Conservation (phyloP, 345 rosid genomes). For the Syzygium jambos region DNA sequence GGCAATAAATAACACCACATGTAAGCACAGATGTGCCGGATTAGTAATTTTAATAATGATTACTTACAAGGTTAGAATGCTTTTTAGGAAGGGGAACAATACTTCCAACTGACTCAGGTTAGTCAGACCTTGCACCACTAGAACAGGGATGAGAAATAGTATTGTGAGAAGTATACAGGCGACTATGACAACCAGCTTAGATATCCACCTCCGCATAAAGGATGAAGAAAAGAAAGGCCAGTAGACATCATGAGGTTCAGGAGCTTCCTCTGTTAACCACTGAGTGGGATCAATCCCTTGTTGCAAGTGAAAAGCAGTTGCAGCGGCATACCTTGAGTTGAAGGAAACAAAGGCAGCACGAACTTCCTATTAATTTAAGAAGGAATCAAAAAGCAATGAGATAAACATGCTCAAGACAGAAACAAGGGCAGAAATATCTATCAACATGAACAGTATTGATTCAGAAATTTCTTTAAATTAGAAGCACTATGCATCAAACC, state of each 20-base stretch:
- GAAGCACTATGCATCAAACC: neutral
- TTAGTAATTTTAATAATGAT: neutral
- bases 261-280: constrained; percentile 87
- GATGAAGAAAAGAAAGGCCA: constrained; percentile 96
- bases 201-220: constrained; percentile 78
- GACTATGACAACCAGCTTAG: constrained; percentile 56
- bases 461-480: neutral
- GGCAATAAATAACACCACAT: neutral
- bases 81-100: constrained; percentile 73
- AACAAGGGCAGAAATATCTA: neutral
- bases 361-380: constrained; percentile 47
- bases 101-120: constrained; percentile 70
- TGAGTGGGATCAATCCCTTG: constrained; percentile 79
- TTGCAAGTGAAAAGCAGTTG: constrained; percentile 64
- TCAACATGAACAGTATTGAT: neutral
- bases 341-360: constrained; percentile 96
- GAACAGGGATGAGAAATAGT: constrained; percentile 82
- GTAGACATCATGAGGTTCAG: constrained; percentile 77
- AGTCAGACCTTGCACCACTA: constrained; percentile 92
- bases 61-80: constrained; percentile 64
- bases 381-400: neutral
- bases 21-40: neutral
- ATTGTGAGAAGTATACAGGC: constrained; percentile 69
- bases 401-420: neutral
- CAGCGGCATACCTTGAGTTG: constrained; percentile 80